These are phyloP conservation scores for Albatrellus sp. DNA, from an alignment of 1,284 basidiomycete species.

Conservation along the genomic window DNA sequence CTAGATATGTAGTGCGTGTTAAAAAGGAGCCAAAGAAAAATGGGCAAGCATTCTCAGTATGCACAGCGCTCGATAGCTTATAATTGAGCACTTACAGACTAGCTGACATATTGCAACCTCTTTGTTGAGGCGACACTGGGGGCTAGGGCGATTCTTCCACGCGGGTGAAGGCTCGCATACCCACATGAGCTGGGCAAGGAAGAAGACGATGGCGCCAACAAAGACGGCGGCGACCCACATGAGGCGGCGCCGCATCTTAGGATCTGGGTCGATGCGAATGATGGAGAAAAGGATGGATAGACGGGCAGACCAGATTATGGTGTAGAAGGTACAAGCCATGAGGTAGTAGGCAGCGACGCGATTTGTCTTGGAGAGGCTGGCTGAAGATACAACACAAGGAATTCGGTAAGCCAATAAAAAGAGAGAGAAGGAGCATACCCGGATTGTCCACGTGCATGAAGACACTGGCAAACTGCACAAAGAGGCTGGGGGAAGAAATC, in stretches of 20 bases:
- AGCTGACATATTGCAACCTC: constrained; percentile 27
- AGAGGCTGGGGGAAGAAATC: constrained; percentile 9
- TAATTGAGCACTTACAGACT: constrained; percentile 19
- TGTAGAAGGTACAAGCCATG: constrained; percentile 29
- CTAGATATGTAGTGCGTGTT: constrained; percentile 11
- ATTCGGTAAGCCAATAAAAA: neutral
- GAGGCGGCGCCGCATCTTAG: constrained; percentile 14
- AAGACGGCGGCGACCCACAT: constrained; percentile 20
- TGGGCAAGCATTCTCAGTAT: neutral
- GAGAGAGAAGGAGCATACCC: constrained; percentile 6
- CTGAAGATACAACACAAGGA: neutral
- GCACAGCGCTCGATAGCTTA: neutral
- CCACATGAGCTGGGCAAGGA: constrained; percentile 27
- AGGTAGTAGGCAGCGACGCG: constrained; percentile 29
- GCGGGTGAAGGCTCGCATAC: constrained; percentile 21
- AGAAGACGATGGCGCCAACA: constrained; percentile 18
- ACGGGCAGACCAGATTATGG: constrained; percentile 32
- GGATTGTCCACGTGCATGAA: constrained; percentile 22
- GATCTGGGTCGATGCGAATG: constrained; percentile 29
- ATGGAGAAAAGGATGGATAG: constrained; percentile 35
- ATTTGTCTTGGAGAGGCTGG: constrained; percentile 7
- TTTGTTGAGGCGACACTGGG: constrained; percentile 24
- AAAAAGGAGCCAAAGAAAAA: neutral
- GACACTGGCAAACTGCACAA: constrained; percentile 19
- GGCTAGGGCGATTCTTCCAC: constrained; percentile 23